Conservation (phyloP, 2,329 filamentous ascomycete genomes). For the Neopestalotiopsis clavispora region DNA sequence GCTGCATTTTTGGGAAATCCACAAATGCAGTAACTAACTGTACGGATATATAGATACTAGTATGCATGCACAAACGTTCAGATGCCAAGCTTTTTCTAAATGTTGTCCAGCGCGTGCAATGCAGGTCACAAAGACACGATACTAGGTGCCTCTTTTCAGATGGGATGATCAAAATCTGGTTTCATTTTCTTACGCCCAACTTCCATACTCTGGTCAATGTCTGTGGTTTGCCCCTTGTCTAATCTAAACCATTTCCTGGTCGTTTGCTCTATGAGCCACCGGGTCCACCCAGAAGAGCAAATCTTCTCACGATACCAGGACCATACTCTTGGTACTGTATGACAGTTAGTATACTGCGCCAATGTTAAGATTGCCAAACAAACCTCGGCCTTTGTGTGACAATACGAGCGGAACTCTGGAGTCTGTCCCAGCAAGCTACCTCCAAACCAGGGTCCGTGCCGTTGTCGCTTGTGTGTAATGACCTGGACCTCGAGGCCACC, state of each 20-base stretch:
- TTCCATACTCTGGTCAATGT: constrained; percentile 5
- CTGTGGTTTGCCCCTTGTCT: not conserved
- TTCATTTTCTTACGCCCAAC: constrained; percentile 16
- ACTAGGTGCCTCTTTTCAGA: not conserved
- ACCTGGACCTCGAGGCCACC: constrained; percentile 96
- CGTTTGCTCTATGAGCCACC: constrained; percentile 67
- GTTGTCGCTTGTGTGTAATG: constrained; percentile 95
- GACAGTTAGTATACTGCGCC: constrained; percentile 10
- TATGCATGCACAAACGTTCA: not conserved
- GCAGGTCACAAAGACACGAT: not conserved
- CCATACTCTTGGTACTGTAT: constrained; percentile 90
- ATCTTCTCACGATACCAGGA: constrained; percentile 92
- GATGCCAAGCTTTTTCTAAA: not conserved
- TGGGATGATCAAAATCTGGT: not conserved
- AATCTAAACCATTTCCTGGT: constrained; percentile 21
- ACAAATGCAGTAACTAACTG: not conserved
- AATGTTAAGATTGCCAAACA: constrained; percentile 26
- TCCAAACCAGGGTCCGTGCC: constrained; percentile 98
- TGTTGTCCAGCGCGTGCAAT: not conserved
- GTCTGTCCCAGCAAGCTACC: constrained; percentile 96
- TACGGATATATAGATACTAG: not conserved
- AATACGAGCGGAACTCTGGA: constrained; percentile 97
- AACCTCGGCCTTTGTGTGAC: constrained; percentile 86
- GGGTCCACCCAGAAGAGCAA: constrained; percentile 90
- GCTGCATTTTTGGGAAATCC: not conserved